Conservation (phyloP, 495 filamentous ascomycete genomes). For the Thermochaetoides thermophila region DNA sequence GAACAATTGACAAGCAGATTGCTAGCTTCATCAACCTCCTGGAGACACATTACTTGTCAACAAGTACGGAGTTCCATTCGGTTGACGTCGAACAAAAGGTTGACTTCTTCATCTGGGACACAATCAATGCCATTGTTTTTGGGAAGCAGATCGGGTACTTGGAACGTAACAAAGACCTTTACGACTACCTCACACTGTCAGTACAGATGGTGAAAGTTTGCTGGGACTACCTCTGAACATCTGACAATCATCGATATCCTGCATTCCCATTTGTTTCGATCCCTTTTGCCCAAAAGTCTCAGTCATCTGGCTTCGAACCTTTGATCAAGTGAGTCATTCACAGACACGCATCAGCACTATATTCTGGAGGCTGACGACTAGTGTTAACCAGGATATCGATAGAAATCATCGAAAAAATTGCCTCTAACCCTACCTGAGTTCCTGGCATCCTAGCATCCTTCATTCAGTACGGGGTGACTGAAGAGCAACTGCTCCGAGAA, state of each 20-base stretch:
- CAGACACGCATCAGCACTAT: no score
- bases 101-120: slow-evolving; percentile 44
- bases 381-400: no score
- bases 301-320: no score
- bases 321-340: no score
- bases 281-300: no score
- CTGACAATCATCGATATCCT: no score
- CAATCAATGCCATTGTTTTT: slow-evolving; percentile 27
- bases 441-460: no score
- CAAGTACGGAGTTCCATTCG: slow-evolving; percentile 25
- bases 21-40: slow-evolving; percentile 25
- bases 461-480: no score
- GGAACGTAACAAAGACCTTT: slow-evolving; percentile 14
- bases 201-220: slow-evolving; percentile 6
- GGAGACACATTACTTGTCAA: slow-evolving; percentile 38
- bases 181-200: slow-evolving; percentile 13
- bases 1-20: slow-evolving; percentile 28
- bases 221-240: background rate
- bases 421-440: no score
- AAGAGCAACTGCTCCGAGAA: slow-evolving; percentile 25
- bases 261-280: no score
- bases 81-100: slow-evolving; percentile 40
- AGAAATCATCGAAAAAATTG: no score
- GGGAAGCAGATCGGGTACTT: slow-evolving; percentile 20
- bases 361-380: no score